These are phyloP conservation scores for Pyrrhoderma noxium DNA, from an alignment of 1,284 basidiomycete genomes.

Conservation along the genomic window DNA sequence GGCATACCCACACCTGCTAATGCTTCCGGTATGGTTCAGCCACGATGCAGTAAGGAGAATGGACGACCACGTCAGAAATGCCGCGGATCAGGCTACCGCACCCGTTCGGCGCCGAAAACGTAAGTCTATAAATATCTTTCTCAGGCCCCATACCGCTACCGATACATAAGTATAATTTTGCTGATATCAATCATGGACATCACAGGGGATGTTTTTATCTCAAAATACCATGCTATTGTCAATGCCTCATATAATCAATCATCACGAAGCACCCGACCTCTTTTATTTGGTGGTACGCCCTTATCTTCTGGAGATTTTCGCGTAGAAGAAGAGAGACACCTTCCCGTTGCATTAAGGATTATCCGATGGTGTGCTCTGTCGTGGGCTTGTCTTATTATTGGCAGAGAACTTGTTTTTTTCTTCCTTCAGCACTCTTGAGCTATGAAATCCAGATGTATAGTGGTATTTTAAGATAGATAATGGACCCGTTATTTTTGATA, in stretches of 20 bases:
- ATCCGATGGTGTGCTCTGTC: constrained; percentile 15
- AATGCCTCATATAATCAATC: constrained; percentile 10
- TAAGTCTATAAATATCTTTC: constrained; percentile 1
- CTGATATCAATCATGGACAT: background rate
- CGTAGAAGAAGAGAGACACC: constrained; percentile 14
- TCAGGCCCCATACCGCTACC: background rate
- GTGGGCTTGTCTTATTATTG: constrained; percentile 14
- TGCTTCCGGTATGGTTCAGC: constrained; percentile 17
- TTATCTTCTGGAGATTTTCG: constrained; percentile 13
- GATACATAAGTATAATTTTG: background rate
- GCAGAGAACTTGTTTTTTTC: constrained; percentile 13
- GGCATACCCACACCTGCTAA: constrained; percentile 17
- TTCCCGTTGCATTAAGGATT: constrained; percentile 10
- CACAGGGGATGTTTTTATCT: constrained; percentile 11
- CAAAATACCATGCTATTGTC: constrained; percentile 10
- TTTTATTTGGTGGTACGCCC: constrained; percentile 16
- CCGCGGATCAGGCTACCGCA: background rate
- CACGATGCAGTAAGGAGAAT: constrained; percentile 14
- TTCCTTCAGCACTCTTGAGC: background rate
- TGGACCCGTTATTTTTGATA: too few species aligned
- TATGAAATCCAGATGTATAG: too few species aligned
- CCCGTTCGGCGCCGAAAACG: constrained; percentile 12
- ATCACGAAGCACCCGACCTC: background rate
- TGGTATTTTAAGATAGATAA: too few species aligned
- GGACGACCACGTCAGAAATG: constrained; percentile 14